phyloP scores from a whole-genome alignment of 192 early-diverging fungal genomes.

The Thoreauomyces humboldtii region DNA sequence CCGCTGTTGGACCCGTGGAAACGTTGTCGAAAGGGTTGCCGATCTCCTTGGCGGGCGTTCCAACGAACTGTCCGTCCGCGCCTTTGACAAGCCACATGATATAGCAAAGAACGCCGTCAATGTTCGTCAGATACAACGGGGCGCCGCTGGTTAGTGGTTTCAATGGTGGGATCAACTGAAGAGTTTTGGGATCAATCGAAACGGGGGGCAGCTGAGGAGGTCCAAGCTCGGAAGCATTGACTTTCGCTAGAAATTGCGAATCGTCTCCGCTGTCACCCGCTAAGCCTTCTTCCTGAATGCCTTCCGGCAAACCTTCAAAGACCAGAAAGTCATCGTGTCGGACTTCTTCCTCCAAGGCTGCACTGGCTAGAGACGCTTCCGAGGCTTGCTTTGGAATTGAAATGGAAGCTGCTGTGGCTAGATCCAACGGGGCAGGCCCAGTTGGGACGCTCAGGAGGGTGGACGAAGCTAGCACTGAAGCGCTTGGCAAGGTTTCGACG shows the following conservation, averaged over 20 bases:
- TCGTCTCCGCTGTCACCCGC: conserved; percentile 10
- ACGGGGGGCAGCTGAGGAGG: conserved; percentile 27
- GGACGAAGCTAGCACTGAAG: not conserved
- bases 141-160: conserved; percentile 6
- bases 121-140: conserved; percentile 18
- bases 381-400: not conserved
- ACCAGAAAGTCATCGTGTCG: conserved; percentile 19
- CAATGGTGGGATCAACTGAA: conserved; percentile 16
- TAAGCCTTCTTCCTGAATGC: not conserved
- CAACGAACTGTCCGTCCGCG: not conserved
- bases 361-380: conserved; percentile 1
- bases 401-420: not conserved
- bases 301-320: conserved; percentile 9
- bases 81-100: conserved; percentile 18
- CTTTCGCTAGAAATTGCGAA: too few relatives aligned
- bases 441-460: too few relatives aligned
- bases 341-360: conserved; percentile 14
- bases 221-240: not conserved
- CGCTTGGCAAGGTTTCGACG: not conserved
- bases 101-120: conserved; percentile 24
- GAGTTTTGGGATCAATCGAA: conserved; percentile 9
- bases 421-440: too few relatives aligned
- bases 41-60: conserved; percentile 15
- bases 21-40: not conserved
- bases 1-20: not conserved